Evolutionary conservation across 352 stramenopile species (phyloP).

Genomic region (Phytophthora tubulina): DNA sequence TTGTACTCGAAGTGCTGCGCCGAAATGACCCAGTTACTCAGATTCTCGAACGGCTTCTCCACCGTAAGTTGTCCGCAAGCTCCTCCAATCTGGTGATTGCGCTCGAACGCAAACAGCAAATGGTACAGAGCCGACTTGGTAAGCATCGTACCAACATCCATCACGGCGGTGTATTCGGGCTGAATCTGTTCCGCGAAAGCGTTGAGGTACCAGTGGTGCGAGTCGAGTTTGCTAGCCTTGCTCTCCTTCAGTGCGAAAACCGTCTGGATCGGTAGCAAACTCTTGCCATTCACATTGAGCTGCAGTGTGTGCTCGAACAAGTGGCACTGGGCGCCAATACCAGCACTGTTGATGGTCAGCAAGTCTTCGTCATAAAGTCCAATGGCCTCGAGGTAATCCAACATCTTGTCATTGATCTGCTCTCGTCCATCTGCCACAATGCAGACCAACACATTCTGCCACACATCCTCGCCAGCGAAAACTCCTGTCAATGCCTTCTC

Average conservation of each 20-base stretch:
- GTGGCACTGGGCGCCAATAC: slow-evolving; percentile 84
- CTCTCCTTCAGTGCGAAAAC: slow-evolving; percentile 86
- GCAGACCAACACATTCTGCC: slow-evolving; percentile 85
- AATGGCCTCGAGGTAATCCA: slow-evolving; percentile 80
- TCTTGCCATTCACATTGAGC: slow-evolving; percentile 74
- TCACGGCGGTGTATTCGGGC: slow-evolving; percentile 83
- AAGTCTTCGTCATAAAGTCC: slow-evolving; percentile 88
- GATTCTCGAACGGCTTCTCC: slow-evolving; percentile 82
- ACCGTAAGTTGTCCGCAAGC: slow-evolving; percentile 85
- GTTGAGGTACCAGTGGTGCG: slow-evolving; percentile 89
- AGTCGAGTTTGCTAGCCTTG: slow-evolving; percentile 87
- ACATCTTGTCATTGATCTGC: slow-evolving; percentile 79
- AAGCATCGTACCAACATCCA: slow-evolving; percentile 89
- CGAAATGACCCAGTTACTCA: slow-evolving; percentile 90
- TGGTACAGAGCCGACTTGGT: slow-evolving; percentile 84
- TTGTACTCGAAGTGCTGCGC: slow-evolving; percentile 93
- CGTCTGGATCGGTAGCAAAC: slow-evolving; percentile 77
- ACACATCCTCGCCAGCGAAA: slow-evolving; percentile 77
- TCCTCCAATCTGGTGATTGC: slow-evolving; percentile 82
- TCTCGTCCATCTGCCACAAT: slow-evolving; percentile 85
- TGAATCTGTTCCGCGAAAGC: slow-evolving; percentile 86
- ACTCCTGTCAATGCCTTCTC: slow-evolving; percentile 48
- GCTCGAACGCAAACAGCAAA: slow-evolving; percentile 81
- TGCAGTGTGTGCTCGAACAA: slow-evolving; percentile 90
- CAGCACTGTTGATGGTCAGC: slow-evolving; percentile 86